A percentile compares a stretch with the other conserved stretches of the same genome.
These are phyloP conservation scores for Gossypium arboreum DNA, from an alignment of 345 rosid genomes.

Conservation along the genomic window DNA sequence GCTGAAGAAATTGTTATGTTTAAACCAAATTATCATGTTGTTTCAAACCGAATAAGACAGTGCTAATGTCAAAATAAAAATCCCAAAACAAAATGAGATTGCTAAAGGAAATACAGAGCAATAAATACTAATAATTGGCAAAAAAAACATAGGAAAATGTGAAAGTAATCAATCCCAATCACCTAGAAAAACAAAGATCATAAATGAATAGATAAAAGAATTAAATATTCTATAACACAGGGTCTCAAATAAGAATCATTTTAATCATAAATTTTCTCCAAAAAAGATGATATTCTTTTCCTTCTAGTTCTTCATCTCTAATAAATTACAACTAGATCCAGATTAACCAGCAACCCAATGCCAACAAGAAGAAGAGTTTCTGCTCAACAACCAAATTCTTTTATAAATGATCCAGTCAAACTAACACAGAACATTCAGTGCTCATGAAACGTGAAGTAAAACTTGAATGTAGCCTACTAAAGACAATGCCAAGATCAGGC, in stretches of 20 bases:
- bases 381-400: neutral
- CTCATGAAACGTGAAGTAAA: neutral
- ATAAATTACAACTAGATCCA: neutral
- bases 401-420: neutral
- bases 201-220: neutral
- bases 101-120: neutral
- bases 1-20: slow-evolving; percentile 30
- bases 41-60: neutral
- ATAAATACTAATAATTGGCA: neutral
- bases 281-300: neutral
- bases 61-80: neutral
- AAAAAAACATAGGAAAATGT: neutral
- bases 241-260: neutral
- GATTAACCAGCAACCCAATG: neutral
- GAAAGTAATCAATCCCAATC: neutral
- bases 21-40: neutral
- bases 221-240: neutral
- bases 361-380: neutral
- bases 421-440: neutral
- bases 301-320: neutral
- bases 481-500: slow-evolving; percentile 1
- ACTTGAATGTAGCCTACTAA: neutral
- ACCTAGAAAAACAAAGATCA: neutral
- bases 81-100: neutral
- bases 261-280: neutral